phyloP scores from a whole-genome alignment of 2,329 filamentous ascomycete species.

The Cladosporium sp. region DNA sequence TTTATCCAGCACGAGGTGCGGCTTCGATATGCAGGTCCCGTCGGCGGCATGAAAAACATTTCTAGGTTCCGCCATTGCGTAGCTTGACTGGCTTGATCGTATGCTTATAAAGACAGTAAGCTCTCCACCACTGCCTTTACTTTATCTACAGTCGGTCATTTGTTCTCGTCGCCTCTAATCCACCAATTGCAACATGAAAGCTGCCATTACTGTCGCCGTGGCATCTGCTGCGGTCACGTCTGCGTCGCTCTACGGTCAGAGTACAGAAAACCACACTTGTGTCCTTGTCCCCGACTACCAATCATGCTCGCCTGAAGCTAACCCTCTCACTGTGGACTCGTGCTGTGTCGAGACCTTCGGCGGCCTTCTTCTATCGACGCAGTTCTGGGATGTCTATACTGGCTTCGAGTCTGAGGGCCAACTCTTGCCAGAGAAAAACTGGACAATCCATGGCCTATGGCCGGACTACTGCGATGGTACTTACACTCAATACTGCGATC shows the following conservation, averaged over 20 bases:
- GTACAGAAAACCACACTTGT: conserved; percentile 58
- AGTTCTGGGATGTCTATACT: conserved; percentile 66
- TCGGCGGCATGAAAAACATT: background rate
- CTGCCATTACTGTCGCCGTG: conserved; percentile 17
- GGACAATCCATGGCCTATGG: conserved; percentile 64
- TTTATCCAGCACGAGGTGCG: conserved; percentile 12
- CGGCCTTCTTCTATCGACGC: conserved; percentile 61
- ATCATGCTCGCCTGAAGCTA: conserved; percentile 53
- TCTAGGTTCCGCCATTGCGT: background rate
- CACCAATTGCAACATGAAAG: conserved; percentile 23
- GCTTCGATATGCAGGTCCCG: conserved; percentile 12
- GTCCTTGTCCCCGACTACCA: conserved; percentile 42
- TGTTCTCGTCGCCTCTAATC: background rate
- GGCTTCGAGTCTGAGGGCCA: conserved; percentile 60
- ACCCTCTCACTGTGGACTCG: conserved; percentile 51
- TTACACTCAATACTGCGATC: conserved; percentile 68
- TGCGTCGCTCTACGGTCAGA: conserved; percentile 50
- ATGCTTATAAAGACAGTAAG: background rate
- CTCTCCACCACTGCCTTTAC: background rate
- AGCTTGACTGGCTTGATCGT: background rate
- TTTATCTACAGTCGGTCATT: background rate
- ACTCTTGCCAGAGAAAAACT: conserved; percentile 57
- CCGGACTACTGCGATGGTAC: conserved; percentile 56
- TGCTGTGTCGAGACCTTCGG: conserved; percentile 68
- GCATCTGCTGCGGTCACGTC: conserved; percentile 22